These are phyloP conservation scores for Metarhizium rileyi DNA, from an alignment of 2,329 filamentous ascomycete genomes.

Conservation along the genomic window DNA sequence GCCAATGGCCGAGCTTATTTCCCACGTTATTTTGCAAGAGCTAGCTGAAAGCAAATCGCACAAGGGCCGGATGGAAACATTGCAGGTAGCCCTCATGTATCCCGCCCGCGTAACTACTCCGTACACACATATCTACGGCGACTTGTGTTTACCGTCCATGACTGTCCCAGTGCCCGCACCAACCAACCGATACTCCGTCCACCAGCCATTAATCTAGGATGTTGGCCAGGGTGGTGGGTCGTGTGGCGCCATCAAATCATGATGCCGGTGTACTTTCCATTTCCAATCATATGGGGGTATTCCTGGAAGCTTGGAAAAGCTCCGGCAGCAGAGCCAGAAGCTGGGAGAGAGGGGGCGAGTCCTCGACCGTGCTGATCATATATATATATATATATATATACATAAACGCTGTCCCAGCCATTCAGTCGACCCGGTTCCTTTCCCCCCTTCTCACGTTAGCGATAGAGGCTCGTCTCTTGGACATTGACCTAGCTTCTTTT, in stretches of 20 bases:
- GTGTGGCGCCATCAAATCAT: neutral
- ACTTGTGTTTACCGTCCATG: neutral
- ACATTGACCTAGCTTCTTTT: neutral
- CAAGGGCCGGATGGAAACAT: neutral
- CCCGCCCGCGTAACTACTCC: no score
- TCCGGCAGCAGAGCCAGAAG: neutral
- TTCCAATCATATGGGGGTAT: neutral
- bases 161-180: neutral
- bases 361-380: neutral
- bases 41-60: neutral
- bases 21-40: neutral
- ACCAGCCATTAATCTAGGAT: neutral
- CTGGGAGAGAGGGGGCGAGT: neutral
- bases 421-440: neutral
- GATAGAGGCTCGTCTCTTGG: neutral
- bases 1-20: neutral
- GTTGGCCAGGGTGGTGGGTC: constrained; percentile 1
- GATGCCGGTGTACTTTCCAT: constrained; percentile 1
- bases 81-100: neutral
- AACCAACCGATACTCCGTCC: neutral
- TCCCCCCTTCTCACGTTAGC: neutral
- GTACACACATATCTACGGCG: neutral
- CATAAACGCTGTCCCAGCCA: neutral
- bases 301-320: neutral
- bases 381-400: neutral